Percentiles rank a stretch among this genome's conserved stretches.
Conservation (phyloP, 768 basidiomycete species). For the Suillus occidentalis region DNA sequence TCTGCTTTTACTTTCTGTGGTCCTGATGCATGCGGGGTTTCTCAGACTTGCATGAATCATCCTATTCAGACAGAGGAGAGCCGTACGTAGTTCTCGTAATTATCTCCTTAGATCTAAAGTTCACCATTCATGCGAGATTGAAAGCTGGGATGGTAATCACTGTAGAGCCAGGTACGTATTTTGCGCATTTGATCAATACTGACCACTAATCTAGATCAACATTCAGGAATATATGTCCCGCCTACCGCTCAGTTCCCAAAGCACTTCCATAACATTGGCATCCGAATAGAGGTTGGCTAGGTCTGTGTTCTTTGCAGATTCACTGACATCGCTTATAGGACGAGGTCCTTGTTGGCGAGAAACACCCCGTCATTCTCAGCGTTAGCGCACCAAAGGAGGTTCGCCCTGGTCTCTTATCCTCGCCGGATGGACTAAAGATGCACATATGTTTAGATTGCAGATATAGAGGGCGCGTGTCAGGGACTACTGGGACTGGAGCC, state of each 20-base stretch:
- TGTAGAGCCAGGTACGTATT: slow-evolving; percentile 72
- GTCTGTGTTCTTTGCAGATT: not conserved
- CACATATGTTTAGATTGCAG: slow-evolving; percentile 48
- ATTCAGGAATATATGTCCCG: slow-evolving; percentile 83
- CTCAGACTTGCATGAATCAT: slow-evolving; percentile 87
- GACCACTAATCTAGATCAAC: slow-evolving; percentile 10
- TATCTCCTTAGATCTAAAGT: slow-evolving; percentile 5
- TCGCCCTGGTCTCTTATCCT: slow-evolving; percentile 9
- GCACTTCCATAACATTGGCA: slow-evolving; percentile 86
- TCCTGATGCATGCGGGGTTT: slow-evolving; percentile 13
- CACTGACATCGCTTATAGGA: slow-evolving; percentile 42
- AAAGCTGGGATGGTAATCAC: slow-evolving; percentile 89
- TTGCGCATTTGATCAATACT: not conserved
- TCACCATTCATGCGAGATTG: slow-evolving; percentile 44
- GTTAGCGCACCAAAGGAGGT: slow-evolving; percentile 85
- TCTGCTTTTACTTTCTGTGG: slow-evolving; percentile 4
- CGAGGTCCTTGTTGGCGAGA: slow-evolving; percentile 67
- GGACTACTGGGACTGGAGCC: slow-evolving; percentile 66
- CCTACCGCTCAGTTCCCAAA: slow-evolving; percentile 75
- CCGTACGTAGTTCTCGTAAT: slow-evolving; percentile 39
- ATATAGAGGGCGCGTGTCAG: slow-evolving; percentile 80
- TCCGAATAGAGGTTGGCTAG: slow-evolving; percentile 78
- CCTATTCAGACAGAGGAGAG: slow-evolving; percentile 52
- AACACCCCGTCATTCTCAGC: slow-evolving; percentile 63
- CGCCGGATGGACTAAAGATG: slow-evolving; percentile 7